Evolutionary conservation across 352 stramenopile genomes (phyloP).

Genomic region (Globisporangium cystogenes): DNA sequence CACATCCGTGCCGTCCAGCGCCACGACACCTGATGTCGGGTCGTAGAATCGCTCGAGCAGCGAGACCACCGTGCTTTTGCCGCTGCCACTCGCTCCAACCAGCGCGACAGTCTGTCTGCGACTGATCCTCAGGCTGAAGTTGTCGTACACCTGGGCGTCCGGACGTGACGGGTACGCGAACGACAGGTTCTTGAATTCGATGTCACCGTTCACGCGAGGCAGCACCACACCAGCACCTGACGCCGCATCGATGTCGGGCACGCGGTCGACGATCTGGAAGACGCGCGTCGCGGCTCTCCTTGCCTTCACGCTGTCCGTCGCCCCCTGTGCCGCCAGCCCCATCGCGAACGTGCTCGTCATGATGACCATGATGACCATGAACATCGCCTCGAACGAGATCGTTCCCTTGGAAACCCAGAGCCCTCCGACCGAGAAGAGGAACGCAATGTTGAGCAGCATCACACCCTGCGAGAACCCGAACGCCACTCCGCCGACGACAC

Average conservation of each 20-base stretch:
- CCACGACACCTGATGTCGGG: neutral
- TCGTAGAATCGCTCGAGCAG: neutral
- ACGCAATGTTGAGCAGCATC: constrained; percentile 41
- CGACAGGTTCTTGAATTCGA: constrained; percentile 77
- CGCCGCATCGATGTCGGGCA: constrained; percentile 10
- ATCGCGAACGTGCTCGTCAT: constrained; percentile 26
- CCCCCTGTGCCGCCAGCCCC: constrained; percentile 17
- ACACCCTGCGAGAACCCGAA: constrained; percentile 48
- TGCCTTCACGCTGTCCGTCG: constrained; percentile 22
- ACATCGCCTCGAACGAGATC: constrained; percentile 31
- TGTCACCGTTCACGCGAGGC: constrained; percentile 24
- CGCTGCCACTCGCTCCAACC: constrained; percentile 20
- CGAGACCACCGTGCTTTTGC: neutral
- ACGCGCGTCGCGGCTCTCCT: constrained; percentile 21
- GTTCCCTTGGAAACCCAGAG: constrained; percentile 31
- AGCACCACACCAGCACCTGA: neutral
- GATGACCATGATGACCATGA: constrained; percentile 32
- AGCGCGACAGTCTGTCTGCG: constrained; percentile 44
- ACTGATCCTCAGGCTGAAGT: constrained; percentile 32
- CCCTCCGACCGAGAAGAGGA: constrained; percentile 56
- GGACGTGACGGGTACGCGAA: constrained; percentile 50
- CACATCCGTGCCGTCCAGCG: constrained; percentile 50
- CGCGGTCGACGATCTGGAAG: constrained; percentile 48
- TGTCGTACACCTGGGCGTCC: constrained; percentile 25
- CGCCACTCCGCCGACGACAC: constrained; percentile 30